Conservation (phyloP, 2,329 filamentous ascomycete genomes). For the Aspergillus tamarii region DNA sequence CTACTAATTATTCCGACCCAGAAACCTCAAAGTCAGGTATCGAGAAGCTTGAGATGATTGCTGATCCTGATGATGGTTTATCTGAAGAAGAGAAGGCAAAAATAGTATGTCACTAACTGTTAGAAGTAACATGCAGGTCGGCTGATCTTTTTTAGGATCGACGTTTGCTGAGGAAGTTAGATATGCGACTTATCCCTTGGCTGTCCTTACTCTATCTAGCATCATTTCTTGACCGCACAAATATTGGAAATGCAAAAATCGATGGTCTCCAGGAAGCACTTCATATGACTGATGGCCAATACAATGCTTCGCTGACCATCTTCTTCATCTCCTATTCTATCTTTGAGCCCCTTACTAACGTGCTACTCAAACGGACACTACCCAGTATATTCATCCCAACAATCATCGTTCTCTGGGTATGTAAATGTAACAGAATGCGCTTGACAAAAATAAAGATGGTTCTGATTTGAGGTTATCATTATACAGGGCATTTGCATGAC, state of each 20-base stretch:
- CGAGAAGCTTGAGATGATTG: slow-evolving; percentile 22
- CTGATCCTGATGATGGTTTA: slow-evolving; percentile 67
- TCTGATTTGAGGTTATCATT: background rate
- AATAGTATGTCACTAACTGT: slow-evolving; percentile 52
- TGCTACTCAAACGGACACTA: slow-evolving; percentile 50
- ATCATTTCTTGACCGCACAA: slow-evolving; percentile 59
- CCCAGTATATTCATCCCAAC: slow-evolving; percentile 57
- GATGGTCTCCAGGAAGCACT: slow-evolving; percentile 63
- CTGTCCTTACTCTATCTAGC: slow-evolving; percentile 51
- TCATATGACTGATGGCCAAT: slow-evolving; percentile 64
- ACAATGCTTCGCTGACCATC: slow-evolving; percentile 63
- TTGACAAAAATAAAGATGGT: background rate
- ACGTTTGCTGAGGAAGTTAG: slow-evolving; percentile 49
- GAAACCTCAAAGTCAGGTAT: background rate
- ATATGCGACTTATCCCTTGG: slow-evolving; percentile 51
- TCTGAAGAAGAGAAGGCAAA: slow-evolving; percentile 64
- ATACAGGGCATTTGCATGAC: slow-evolving; percentile 36
- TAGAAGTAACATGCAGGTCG: background rate
- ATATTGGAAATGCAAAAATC: slow-evolving; percentile 73
- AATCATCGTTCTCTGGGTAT: slow-evolving; percentile 50
- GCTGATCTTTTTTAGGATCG: slow-evolving; percentile 43
- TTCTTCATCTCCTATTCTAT: slow-evolving; percentile 47
- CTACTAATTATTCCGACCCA: background rate
- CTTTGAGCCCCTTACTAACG: slow-evolving; percentile 47
- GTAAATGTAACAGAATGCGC: background rate